Evolutionary conservation across 2,329 filamentous ascomycete species (phyloP).

Genomic region (Talaromyces amestolkiae): DNA sequence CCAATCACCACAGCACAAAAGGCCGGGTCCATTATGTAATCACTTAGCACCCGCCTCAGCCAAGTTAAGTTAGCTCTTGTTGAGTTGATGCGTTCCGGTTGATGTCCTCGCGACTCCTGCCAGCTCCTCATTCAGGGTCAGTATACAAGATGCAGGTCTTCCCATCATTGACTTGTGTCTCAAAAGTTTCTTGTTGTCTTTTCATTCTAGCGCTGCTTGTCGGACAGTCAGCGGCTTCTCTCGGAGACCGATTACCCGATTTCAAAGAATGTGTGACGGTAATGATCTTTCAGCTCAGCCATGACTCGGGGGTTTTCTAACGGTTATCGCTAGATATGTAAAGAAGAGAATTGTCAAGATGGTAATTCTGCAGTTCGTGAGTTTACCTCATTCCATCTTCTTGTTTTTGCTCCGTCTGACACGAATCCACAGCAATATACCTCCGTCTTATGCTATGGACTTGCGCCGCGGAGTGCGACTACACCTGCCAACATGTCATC

Average conservation of each 20-base stretch:
- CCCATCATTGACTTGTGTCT: background rate
- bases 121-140: background rate
- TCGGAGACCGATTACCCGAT: slow-evolving; percentile 81
- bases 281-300: slow-evolving; percentile 21
- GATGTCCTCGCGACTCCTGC: slow-evolving; percentile 1
- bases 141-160: slow-evolving; percentile 9
- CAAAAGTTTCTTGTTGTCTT: slow-evolving; percentile 9
- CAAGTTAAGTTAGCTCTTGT: background rate
- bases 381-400: slow-evolving; percentile 29
- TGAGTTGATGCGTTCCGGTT: background rate
- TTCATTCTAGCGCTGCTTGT: slow-evolving; percentile 34
- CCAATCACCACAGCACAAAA: background rate
- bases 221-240: slow-evolving; percentile 60
- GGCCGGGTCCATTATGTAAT: slow-evolving; percentile 8
- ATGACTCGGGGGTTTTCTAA: background rate
- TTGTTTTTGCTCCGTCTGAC: background rate
- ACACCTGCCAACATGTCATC: slow-evolving; percentile 92
- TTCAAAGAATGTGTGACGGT: slow-evolving; percentile 86
- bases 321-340: slow-evolving; percentile 64
- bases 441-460: slow-evolving; percentile 88
- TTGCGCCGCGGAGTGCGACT: slow-evolving; percentile 93
- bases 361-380: slow-evolving; percentile 69
- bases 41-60: background rate
- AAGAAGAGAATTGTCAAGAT: slow-evolving; percentile 71
- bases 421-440: slow-evolving; percentile 62